These are phyloP conservation scores for Bryoglossum gracile DNA, from an alignment of 495 filamentous ascomycete species.

Conservation along the genomic window DNA sequence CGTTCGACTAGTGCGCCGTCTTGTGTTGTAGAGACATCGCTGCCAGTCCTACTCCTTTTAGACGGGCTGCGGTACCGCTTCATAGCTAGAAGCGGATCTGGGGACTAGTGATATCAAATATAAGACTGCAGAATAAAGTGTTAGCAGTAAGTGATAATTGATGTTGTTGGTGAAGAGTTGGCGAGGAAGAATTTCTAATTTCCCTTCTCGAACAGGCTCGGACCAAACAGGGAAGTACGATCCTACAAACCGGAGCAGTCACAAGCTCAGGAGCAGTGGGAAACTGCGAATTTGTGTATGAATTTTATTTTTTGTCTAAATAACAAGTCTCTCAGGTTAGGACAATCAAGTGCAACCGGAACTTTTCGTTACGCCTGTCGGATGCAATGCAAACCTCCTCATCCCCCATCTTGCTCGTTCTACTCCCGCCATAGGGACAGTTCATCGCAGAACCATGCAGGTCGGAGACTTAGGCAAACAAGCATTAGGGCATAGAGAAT, in stretches of 20 bases:
- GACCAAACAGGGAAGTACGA: too few relatives aligned
- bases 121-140: too few relatives aligned
- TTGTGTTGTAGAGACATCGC: slow-evolving; percentile 1
- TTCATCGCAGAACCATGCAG: slow-evolving; percentile 22
- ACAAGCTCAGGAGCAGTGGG: background rate
- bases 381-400: slow-evolving; percentile 28
- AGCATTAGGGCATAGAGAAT: slow-evolving; percentile 17
- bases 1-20: slow-evolving; percentile 4
- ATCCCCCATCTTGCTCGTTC: slow-evolving; percentile 24
- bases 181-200: too few relatives aligned
- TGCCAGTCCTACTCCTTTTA: background rate
- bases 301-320: slow-evolving; percentile 16
- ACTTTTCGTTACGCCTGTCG: slow-evolving; percentile 25
- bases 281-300: background rate
- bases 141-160: too few relatives aligned
- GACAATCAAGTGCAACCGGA: slow-evolving; percentile 10
- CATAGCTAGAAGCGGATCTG: slow-evolving; percentile 13
- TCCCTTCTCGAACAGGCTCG: too few relatives aligned
- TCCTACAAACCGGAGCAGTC: background rate
- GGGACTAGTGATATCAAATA: too few relatives aligned
- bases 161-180: too few relatives aligned
- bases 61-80: slow-evolving; percentile 13
- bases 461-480: slow-evolving; percentile 26
- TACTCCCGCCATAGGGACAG: slow-evolving; percentile 20
- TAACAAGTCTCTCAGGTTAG: background rate